Evolutionary conservation across 1,284 basidiomycete genomes (phyloP), one percentile per base, ranked within the genome.

Genomic region (Heterobasidion irregulare): DNA sequence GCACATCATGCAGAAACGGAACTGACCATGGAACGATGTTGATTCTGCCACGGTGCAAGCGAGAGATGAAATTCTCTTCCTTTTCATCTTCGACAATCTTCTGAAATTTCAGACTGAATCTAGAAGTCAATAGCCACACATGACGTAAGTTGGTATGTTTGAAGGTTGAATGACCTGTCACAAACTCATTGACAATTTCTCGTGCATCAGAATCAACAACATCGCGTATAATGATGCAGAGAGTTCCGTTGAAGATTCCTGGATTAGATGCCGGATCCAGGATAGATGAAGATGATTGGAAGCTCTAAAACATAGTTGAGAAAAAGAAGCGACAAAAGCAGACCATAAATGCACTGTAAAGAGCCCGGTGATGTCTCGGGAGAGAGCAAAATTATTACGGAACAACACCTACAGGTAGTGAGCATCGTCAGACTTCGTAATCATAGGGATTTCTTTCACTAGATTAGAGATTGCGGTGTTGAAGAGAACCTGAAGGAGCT

Each of bases 401-500:
- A 84, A 84, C 1, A 84, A 67, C 0, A 84, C 78, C 80, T 26
- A 26, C 26, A 26, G 4, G 26, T 26, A 26, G 26, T 26, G 26
- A 26, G 26, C 26, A 5, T 5, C 26, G 6, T 26, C 26, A 26
- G 26, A 6, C 50, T 10, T 33, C 8, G 51, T 50, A 3, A 34
- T 34, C 16, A 18, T 9, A 3, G 16, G 34, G 13, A 13, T 49
- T 5, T 15, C 9, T 16, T 9, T 46, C 54, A 83, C 81, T 46
- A 85, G 61, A 61, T 85, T 84, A 0, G 83, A 84, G 32, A 85
- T 73, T 0, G 83, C 83, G 0, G 81, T 79, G 61, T 83, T 84
- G 64, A 85, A 84, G 1, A 85, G 61, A 1, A 84, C 82, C 46
- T 47, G 26, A 26, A 26, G 26, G 26, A 26, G 26, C 26, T 26